phyloP scores from a whole-genome alignment of 2,329 filamentous ascomycete species.

The Cercospora sp. region DNA sequence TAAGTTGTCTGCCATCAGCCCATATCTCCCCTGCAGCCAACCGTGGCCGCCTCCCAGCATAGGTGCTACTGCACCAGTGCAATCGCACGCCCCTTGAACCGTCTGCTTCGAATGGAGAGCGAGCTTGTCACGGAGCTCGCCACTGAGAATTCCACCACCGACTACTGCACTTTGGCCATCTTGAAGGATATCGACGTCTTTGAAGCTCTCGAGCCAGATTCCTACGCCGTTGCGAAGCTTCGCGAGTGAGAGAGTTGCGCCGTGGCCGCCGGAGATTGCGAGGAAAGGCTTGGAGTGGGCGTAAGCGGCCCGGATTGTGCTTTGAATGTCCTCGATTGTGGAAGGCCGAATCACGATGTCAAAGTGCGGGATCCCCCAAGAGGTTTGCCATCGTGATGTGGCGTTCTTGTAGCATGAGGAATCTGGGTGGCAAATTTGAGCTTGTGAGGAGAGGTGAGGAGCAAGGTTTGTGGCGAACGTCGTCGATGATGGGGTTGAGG shows the following conservation, averaged over 20 bases:
- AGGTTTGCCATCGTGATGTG: background rate
- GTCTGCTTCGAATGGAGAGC: constrained; percentile 12
- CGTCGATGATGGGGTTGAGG: background rate
- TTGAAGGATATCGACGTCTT: constrained; percentile 6
- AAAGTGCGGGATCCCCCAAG: background rate
- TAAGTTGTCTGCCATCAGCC: constrained; percentile 55
- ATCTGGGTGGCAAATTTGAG: background rate
- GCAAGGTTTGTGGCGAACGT: background rate
- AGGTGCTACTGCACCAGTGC: constrained; percentile 20
- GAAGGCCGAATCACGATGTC: background rate
- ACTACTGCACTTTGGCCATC: constrained; percentile 17
- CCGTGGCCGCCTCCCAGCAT: constrained; percentile 24
- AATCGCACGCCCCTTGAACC: constrained; percentile 22
- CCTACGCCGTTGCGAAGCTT: constrained; percentile 17
- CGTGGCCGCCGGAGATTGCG: constrained; percentile 21
- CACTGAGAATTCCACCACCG: constrained; percentile 18
- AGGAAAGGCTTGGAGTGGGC: constrained; percentile 17
- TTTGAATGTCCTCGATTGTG: background rate
- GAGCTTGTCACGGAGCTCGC: constrained; percentile 17
- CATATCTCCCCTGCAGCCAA: constrained; percentile 41
- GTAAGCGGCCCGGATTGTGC: constrained; percentile 9
- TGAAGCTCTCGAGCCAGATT: constrained; percentile 18
- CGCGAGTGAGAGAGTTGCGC: constrained; percentile 10
- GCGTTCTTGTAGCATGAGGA: background rate
- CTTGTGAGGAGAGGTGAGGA: background rate